Conservation (phyloP, 371 early-diverging fungal genomes). For the Aphelidium insulamus region DNA sequence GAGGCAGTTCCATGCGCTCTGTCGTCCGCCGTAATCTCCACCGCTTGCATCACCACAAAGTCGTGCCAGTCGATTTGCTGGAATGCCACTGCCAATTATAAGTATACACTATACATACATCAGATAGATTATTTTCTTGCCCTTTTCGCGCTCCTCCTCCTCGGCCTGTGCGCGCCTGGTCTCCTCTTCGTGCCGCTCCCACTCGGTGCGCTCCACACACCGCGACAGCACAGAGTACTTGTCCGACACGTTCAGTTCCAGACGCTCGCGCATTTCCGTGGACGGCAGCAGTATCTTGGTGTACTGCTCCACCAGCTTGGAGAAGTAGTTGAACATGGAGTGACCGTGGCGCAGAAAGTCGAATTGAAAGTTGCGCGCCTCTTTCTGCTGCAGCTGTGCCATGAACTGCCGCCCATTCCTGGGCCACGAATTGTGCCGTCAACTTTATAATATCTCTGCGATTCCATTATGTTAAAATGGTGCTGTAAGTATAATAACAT, state of each 20-base stretch:
- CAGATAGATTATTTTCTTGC: slow-evolving; percentile 15
- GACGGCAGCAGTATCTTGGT: slow-evolving; percentile 54
- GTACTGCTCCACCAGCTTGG: slow-evolving; percentile 74
- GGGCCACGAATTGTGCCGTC: slow-evolving; percentile 90
- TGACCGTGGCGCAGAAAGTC: slow-evolving; percentile 81
- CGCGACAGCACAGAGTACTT: slow-evolving; percentile 41
- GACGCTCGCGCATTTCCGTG: slow-evolving; percentile 20
- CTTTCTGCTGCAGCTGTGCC: slow-evolving; percentile 48
- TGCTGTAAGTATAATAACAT: background rate
- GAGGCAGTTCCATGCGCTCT: slow-evolving; percentile 47
- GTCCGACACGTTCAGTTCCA: slow-evolving; percentile 24
- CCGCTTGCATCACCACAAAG: slow-evolving; percentile 84
- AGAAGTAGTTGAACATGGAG: slow-evolving; percentile 66
- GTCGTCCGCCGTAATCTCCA: slow-evolving; percentile 81
- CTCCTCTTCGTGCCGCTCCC: slow-evolving; percentile 41
- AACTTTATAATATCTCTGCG: slow-evolving; percentile 63
- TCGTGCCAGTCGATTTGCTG: slow-evolving; percentile 93
- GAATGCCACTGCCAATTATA: slow-evolving; percentile 37
- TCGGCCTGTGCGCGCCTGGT: slow-evolving; percentile 50
- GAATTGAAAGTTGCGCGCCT: slow-evolving; percentile 79
- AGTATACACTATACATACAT: background rate
- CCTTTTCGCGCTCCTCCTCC: slow-evolving; percentile 59
- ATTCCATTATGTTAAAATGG: background rate
- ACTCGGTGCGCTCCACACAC: slow-evolving; percentile 53
- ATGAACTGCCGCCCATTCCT: slow-evolving; percentile 82